Base-by-base conservation (phyloP, 2,329 filamentous ascomycete genomes). In the Bipolaris oryzae region DNA sequence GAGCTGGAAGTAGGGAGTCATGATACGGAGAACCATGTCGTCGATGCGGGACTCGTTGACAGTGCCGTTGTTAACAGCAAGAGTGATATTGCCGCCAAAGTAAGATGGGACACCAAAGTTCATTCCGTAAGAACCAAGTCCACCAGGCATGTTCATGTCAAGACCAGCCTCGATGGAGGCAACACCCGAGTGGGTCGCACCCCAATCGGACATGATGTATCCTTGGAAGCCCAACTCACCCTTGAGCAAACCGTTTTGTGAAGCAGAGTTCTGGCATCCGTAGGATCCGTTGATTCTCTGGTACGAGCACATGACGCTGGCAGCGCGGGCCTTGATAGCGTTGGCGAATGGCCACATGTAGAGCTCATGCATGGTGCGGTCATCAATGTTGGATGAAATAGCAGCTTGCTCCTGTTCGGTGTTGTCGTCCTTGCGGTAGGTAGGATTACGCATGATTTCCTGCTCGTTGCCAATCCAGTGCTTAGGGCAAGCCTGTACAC, bases 281-380 rank as follows among this genome's bases (percentile, higher is more conserved):
- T 76, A 74, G 3, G 70, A 69, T 21, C 69, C 69, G 55, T 77
- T 76, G 45, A 76, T 59, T 9, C 70, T 60, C 43, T 80, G 72
- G 60, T 80, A 79, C 0, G 74, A 75, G 65, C 87, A 89, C 87
- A 89, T 89, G 52, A 89, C 76, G 0, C 81, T 84, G 0, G 79
- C 83, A 2, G 80, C 82, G 5, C 85, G 84, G 4, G 85, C 85
- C 33, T 76, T 79, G 13, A 89, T 75, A 0, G 84, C 82, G 53
- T 89, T 84, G 64, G 85, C 82, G 55, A 89, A 90, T 0, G 87
- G 87, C 82, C 85, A 89, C 3, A 87, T 78, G 58, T 90, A 90
- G 21, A 85, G 77, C 70, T 89, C 87, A 63, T 89, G 86, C 52
- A 89, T 78, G 0, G 86, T 87, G 60, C 84, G 82, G 70, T 89